These are phyloP conservation scores for Kodamaea leandrae DNA, from an alignment of 805 yeast species.

Conservation along the genomic window DNA sequence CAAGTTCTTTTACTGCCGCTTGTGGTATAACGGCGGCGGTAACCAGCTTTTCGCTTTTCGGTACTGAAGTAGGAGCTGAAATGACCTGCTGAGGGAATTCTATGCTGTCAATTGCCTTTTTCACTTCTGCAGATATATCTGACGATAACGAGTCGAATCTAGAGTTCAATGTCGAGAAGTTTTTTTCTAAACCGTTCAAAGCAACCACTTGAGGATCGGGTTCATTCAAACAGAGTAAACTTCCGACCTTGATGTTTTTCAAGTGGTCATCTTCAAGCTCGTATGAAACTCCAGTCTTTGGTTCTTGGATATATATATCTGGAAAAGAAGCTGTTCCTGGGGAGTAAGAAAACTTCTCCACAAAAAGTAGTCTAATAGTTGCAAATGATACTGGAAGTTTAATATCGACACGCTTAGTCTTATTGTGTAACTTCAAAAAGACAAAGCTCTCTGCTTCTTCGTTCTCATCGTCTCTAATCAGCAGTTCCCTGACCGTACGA, in stretches of 20 bases:
- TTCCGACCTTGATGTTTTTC: slow-evolving; percentile 57
- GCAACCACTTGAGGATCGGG: slow-evolving; percentile 27
- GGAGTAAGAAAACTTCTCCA: slow-evolving; percentile 83
- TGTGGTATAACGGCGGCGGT: background rate
- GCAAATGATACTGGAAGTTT: slow-evolving; percentile 48
- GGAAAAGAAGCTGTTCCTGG: slow-evolving; percentile 75
- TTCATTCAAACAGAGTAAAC: slow-evolving; percentile 58
- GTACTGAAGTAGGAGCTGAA: slow-evolving; percentile 11
- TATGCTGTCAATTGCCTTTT: slow-evolving; percentile 20
- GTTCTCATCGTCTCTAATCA: slow-evolving; percentile 3
- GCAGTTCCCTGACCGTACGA: background rate
- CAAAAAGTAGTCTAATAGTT: slow-evolving; percentile 66
- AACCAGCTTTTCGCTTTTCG: slow-evolving; percentile 3
- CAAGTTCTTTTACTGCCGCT: slow-evolving; percentile 24
- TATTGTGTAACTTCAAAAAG: slow-evolving; percentile 50
- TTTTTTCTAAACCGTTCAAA: slow-evolving; percentile 20
- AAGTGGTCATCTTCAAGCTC: slow-evolving; percentile 74
- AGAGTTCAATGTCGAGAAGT: slow-evolving; percentile 14
- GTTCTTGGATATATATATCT: slow-evolving; percentile 69
- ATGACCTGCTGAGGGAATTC: slow-evolving; percentile 19
- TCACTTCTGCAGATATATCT: slow-evolving; percentile 17
- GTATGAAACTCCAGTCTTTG: slow-evolving; percentile 57
- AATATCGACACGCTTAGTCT: slow-evolving; percentile 53
- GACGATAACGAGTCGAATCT: slow-evolving; percentile 18
- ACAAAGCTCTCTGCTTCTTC: slow-evolving; percentile 20